Base-by-base conservation (phyloP, 2,329 filamentous ascomycete species). In the Nemania sp. region DNA sequence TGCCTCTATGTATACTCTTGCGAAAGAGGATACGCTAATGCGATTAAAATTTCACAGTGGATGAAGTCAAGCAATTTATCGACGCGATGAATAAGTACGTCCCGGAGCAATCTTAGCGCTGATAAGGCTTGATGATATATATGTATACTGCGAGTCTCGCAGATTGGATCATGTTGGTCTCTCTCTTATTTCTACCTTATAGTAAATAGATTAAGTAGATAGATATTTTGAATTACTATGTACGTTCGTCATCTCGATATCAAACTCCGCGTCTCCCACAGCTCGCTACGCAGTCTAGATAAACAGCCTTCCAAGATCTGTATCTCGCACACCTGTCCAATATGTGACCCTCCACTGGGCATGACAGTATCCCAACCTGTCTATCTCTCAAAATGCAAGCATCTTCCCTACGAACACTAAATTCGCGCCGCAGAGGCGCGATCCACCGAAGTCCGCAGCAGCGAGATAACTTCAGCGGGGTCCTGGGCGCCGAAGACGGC, bases 401-500 rank as follows among this genome's bases (percentile, higher is more conserved):
- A n/a, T n/a, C 20, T 11, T 8, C 17, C 42, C 6, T 2, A 14
- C 7, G 23, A 28, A 26, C 28, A 1, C 24, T 23, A 56, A n/a
- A 54, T 37, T 34, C 74, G 66, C 69, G 73, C 74, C 45, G n/a
- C n/a, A n/a, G 55, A 66, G 61, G 72, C 73, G 66, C 81, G 82
- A 49, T 97, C 84, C 3, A 99, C 92, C 2, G 90, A 83, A 55
- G 88, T 83, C 61, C 91, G 82, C 67, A 99, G 75, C 72, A 89
- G 78, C n/a, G 80, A 75, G 68, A 99, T 97, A 20, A 97, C 91
- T 62, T 94, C 88, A 5, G 82, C 82, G 0, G 94, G 94, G 68
- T 96, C 90, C 68, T 91, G 81, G 15, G 94, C 93, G 30, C 92
- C 91, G 73, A 97, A 99, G 6, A 99, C 91, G 34, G 94, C 94